These are phyloP conservation scores for Penicillium thymicola DNA, from an alignment of 2,329 filamentous ascomycete genomes.

Conservation along the genomic window DNA sequence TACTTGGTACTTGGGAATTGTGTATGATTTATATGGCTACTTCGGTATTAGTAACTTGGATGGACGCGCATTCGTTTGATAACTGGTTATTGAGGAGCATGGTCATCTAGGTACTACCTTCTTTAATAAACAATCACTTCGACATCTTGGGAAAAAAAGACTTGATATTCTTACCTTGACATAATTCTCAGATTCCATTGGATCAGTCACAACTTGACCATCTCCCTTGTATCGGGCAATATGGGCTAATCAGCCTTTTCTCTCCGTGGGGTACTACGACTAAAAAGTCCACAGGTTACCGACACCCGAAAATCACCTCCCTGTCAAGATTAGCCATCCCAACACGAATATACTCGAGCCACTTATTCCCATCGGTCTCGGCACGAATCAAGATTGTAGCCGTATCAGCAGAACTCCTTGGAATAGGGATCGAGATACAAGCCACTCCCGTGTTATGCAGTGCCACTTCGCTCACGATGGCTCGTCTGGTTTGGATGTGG, in stretches of 20 bases:
- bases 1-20: background rate
- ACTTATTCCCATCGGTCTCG: background rate
- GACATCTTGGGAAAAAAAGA: background rate
- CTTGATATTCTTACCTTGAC: background rate
- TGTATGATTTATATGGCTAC: background rate
- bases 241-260: background rate
- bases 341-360: background rate
- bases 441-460: background rate
- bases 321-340: background rate
- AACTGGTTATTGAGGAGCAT: no score
- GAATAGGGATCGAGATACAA: background rate
- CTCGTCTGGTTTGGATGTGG: background rate
- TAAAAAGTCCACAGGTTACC: background rate
- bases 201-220: background rate
- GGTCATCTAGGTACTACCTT: no score
- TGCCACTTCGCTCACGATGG: background rate
- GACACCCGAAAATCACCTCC: background rate
- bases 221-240: background rate
- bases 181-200: background rate
- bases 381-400: background rate
- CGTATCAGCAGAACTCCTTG: background rate
- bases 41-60: background rate
- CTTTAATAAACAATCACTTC: background rate
- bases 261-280: background rate
- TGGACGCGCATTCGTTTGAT: no score